Evolutionary conservation across 306 rosid genomes (phyloP).

Genomic region (Trifolium pratense): DNA sequence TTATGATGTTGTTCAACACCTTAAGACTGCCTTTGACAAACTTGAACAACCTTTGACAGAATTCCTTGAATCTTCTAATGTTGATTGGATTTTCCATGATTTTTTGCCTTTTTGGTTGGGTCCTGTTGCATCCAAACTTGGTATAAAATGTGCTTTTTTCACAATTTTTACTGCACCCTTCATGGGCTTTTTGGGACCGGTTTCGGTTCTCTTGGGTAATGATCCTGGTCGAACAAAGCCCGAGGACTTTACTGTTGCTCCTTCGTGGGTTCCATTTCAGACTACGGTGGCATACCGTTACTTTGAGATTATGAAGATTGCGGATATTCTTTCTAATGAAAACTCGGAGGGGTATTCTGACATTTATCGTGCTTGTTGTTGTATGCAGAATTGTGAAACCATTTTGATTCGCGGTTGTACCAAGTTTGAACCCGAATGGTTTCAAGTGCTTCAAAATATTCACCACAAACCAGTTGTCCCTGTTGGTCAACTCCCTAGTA

Average conservation of each 20-base stretch:
- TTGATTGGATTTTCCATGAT: slow-evolving; percentile 55
- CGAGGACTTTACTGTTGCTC: slow-evolving; percentile 33
- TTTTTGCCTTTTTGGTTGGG: slow-evolving; percentile 44
- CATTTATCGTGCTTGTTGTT: background rate
- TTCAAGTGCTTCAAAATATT: slow-evolving; percentile 33
- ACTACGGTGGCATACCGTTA: slow-evolving; percentile 34
- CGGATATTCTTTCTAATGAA: background rate
- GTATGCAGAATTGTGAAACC: background rate
- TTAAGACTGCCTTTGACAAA: slow-evolving; percentile 47
- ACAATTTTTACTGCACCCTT: slow-evolving; percentile 10
- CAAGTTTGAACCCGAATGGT: slow-evolving; percentile 44
- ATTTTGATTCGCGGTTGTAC: slow-evolving; percentile 32
- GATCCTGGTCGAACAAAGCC: slow-evolving; percentile 17
- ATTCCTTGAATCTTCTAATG: slow-evolving; percentile 46
- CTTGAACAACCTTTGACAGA: slow-evolving; percentile 40
- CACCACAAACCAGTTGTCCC: slow-evolving; percentile 37
- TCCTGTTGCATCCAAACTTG: slow-evolving; percentile 25
- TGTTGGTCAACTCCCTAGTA: slow-evolving; percentile 34
- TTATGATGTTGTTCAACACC: slow-evolving; percentile 39
- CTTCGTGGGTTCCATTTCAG: slow-evolving; percentile 47
- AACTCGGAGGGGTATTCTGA: background rate
- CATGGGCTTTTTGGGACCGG: background rate
- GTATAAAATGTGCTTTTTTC: slow-evolving; percentile 43
- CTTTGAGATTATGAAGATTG: slow-evolving; percentile 40
- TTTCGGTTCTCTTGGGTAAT: background rate